Percentiles rank a stretch among this genome's conserved stretches.
Evolutionary conservation across 176 grass and related monocot genomes (phyloP).

Genomic region (Panicum miliaceum): DNA sequence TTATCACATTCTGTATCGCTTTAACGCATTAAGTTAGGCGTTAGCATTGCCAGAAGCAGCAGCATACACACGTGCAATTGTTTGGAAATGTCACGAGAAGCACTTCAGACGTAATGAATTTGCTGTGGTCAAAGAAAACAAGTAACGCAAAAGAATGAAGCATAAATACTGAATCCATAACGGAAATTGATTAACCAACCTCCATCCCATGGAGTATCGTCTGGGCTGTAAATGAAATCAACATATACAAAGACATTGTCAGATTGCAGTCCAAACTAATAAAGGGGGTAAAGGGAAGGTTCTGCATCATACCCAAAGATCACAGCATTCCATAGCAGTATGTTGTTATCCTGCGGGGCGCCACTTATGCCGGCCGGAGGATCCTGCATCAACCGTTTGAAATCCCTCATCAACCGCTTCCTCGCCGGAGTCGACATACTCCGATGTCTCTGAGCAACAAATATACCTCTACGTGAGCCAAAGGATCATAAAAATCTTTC

Average conservation of each 20-base stretch:
- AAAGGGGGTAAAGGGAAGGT: neutral
- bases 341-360: conserved; percentile 48
- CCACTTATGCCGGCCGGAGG: no score
- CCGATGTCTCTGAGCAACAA: neutral
- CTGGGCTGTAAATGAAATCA: conserved; percentile 63
- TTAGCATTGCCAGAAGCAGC: neutral
- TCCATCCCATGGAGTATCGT: conserved; percentile 72
- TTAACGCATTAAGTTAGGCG: neutral
- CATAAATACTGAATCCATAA: neutral
- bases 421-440: conserved; percentile 78
- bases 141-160: neutral
- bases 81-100: neutral
- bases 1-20: neutral
- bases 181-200: conserved; percentile 48
- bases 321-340: conserved; percentile 86
- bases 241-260: neutral
- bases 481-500: neutral
- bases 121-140: neutral
- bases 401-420: no score
- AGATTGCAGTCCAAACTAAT: neutral
- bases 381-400: no score
- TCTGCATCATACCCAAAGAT: conserved; percentile 74
- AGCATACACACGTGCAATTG: neutral
- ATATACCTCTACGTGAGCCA: no score
- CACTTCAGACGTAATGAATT: neutral